Conservation (phyloP, 768 basidiomycete species). For the Auriscalpium microsporum region DNA sequence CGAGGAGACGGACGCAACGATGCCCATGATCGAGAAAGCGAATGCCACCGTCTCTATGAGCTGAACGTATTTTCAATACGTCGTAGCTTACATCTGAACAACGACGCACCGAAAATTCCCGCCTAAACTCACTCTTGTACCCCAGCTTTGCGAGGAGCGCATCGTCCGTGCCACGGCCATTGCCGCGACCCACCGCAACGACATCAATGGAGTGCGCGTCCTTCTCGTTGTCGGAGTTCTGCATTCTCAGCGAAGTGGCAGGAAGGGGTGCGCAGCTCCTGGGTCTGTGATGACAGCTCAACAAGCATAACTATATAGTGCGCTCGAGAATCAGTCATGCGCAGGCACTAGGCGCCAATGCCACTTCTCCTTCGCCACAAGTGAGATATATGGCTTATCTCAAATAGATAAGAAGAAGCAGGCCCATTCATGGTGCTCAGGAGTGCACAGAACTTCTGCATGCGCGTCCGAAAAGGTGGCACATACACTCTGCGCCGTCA, state of each 20-base stretch:
- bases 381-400: too few species aligned
- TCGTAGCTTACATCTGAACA: too few species aligned
- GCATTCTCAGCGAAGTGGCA: neutral
- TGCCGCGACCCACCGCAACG: neutral
- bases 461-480: too few species aligned
- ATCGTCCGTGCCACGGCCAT: slow-evolving; percentile 35
- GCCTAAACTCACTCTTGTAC: slow-evolving; percentile 64
- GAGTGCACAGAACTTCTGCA: too few species aligned
- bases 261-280: neutral
- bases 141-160: slow-evolving; percentile 54
- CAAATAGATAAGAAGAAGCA: too few species aligned
- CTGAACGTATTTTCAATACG: slow-evolving; percentile 19
- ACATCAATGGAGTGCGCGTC: neutral
- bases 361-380: too few species aligned
- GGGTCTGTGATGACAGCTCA: neutral
- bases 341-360: too few species aligned
- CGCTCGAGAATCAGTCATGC: neutral
- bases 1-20: slow-evolving; percentile 60
- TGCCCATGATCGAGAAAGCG: slow-evolving; percentile 65
- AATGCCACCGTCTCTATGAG: slow-evolving; percentile 58
- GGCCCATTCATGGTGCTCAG: too few species aligned
- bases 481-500: too few species aligned
- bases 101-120: slow-evolving; percentile 57
- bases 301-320: neutral
- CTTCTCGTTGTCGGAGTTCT: slow-evolving; percentile 6